phyloP scores from a whole-genome alignment of 495 filamentous ascomycete species.

The Podospora fimiseda region DNA sequence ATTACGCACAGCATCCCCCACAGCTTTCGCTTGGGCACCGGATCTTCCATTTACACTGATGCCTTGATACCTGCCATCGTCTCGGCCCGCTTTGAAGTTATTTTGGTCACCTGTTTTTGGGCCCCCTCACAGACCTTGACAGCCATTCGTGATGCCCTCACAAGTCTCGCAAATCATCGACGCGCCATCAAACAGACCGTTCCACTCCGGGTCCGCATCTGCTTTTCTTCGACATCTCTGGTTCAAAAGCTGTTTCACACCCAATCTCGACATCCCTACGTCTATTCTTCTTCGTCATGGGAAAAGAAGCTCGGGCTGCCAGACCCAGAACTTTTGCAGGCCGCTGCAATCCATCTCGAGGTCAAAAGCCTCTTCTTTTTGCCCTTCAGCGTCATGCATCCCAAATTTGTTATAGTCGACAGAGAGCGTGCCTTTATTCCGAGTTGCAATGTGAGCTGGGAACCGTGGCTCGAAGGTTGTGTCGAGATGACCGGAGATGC shows the following conservation, averaged over 20 bases:
- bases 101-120: constrained; percentile 77
- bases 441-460: constrained; percentile 72
- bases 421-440: constrained; percentile 53
- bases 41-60: constrained; percentile 46
- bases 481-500: constrained; percentile 52
- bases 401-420: constrained; percentile 69
- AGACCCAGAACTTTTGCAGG: constrained; percentile 37
- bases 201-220: constrained; percentile 23
- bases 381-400: constrained; percentile 71
- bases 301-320: constrained; percentile 53
- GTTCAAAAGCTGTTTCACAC: constrained; percentile 67
- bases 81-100: constrained; percentile 52
- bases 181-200: constrained; percentile 15
- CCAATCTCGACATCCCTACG: constrained; percentile 46
- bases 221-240: constrained; percentile 60
- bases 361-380: constrained; percentile 66
- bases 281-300: constrained; percentile 54
- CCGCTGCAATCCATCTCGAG: constrained; percentile 50
- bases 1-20: constrained; percentile 39
- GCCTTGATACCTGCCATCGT: constrained; percentile 51
- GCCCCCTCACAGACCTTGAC: constrained; percentile 49
- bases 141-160: constrained; percentile 43
- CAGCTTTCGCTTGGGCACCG: constrained; percentile 52
- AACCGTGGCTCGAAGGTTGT: constrained; percentile 68
- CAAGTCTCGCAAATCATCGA: constrained; percentile 43